Base-by-base conservation (phyloP, 2,329 filamentous ascomycete species). In the Xylariaceae sp. region DNA sequence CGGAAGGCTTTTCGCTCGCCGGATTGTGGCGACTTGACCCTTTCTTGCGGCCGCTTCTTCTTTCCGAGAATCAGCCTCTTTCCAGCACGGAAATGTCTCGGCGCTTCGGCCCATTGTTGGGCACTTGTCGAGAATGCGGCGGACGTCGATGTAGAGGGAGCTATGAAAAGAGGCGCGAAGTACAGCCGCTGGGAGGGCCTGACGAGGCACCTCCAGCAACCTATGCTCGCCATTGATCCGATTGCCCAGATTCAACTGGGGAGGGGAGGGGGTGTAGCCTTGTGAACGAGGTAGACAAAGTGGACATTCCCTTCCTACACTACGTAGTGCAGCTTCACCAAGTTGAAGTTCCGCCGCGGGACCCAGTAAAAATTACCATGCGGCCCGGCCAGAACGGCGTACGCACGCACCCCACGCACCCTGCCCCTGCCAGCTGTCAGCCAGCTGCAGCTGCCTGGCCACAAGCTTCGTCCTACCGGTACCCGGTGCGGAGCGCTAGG, bases 1-100 rank as follows among this genome's bases (percentile, higher is more conserved):
- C 91, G 85, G 68, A 89, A 78, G 31, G 89, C 88, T 74, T 91
- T 95, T 62, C 91, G 84, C 77, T 96, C 91, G 62, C 91, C 92
- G 2, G 83, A 78, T 9, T 76, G 76, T 26, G 88, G 87, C 12
- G 83, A 78, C 71, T 80, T 81, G 53, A 74, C 69, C 30, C 72
- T 66, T 53, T 71, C 71, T 12, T 68, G 65, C 64, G 71, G 74
- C 68, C 77, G 78, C 71, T 83, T 84, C 71, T 80, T 84, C 60
- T 72, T 74, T 52, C 60, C 60, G 34, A 71, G 58, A 58, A 73
- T 69, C 65, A 76, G 73, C 53, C 65, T 64, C 70, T 76, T 76
- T 53, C 74, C 77, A 47, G 55, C n/a, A 49, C 62, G 62, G 27
- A 62, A 37, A 48, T 70, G 68, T 30, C 51, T 53, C 29, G 40